Percentiles rank a stretch among this genome's conserved stretches.
phyloP scores from a whole-genome alignment of 257 asterid genomes.

The Anisodus tanguticus region DNA sequence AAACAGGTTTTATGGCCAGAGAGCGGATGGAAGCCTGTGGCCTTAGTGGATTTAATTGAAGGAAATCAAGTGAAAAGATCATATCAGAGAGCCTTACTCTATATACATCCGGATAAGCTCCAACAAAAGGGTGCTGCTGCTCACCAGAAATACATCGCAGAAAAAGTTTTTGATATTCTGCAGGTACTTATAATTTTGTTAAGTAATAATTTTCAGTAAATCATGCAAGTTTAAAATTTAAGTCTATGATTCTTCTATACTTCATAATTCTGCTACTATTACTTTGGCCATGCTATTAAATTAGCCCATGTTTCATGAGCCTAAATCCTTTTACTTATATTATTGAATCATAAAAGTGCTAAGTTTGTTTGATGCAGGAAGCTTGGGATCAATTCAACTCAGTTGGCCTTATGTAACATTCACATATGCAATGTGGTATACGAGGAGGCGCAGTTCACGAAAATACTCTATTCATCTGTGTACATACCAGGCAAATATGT shows the following conservation, averaged over 20 bases:
- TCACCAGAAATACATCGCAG: slow-evolving; percentile 68
- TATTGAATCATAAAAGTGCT: neutral
- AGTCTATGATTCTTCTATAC: neutral
- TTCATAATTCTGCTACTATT: neutral
- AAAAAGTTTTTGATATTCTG: slow-evolving; percentile 84
- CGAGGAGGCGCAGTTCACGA: neutral
- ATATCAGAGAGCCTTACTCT: slow-evolving; percentile 77
- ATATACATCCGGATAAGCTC: slow-evolving; percentile 88
- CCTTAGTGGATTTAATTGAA: slow-evolving; percentile 76
- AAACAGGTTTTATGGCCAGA: slow-evolving; percentile 79
- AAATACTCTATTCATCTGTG: slow-evolving; percentile 19
- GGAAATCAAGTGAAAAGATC: slow-evolving; percentile 73
- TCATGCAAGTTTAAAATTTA: neutral
- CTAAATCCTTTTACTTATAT: neutral
- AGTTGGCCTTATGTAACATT: slow-evolving; percentile 42
- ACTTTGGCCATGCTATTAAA: neutral
- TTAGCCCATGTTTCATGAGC: neutral
- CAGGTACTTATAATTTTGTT: slow-evolving; percentile 54
- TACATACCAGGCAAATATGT: slow-evolving; percentile 29
- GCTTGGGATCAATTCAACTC: slow-evolving; percentile 89
- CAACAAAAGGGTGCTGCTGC: slow-evolving; percentile 83
- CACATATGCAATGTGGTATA: slow-evolving; percentile 19
- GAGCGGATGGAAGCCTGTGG: slow-evolving; percentile 85
- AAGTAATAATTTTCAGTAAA: neutral
- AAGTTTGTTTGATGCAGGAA: slow-evolving; percentile 57